Base-by-base conservation (phyloP, 192 early-diverging fungal genomes). In the Phlyctochytrium bullatum region DNA sequence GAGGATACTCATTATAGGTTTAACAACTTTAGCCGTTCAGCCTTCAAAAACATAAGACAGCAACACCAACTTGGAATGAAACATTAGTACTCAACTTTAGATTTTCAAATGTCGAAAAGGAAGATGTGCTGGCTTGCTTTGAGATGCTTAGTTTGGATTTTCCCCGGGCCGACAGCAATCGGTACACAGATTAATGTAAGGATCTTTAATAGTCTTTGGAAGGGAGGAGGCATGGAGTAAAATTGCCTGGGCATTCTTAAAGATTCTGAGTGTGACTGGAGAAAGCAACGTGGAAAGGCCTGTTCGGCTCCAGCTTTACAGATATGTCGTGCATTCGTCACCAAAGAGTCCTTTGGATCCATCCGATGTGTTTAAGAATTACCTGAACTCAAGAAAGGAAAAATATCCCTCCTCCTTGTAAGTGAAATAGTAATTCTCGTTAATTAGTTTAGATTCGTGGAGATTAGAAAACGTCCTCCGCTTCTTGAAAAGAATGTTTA, bases 231-330 rank as follows among this genome's bases (percentile, higher is more conserved):
- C 75, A n/a, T 83, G 78, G 76, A 33, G 76, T 36, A 67, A 73
- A 24, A 65, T 83, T 24, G 74, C 77, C 14, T 83, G 78, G 78
- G 82, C 73, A n/a, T 83, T 79, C 59, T 40, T 83, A 23, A 81
- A 81, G 66, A 35, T 79, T 3, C 34, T 83, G 36, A 69, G 62
- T 6, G 52, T 47, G 4, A 24, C 50, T 34, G 67, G 59, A 1
- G 27, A 67, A 36, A 33, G 73, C 29, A 83, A 80, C 51, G 74
- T 74, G 0, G 78, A 80, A 50, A 60, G 31, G 25, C 36, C 66
- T 57, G 73, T 59, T 1, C 53, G 80, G 29, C 67, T 84, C 31
- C 83, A 84, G 54, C 59, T 84, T 27, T 84, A 83, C 52, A 36
- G 6, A 6, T 14, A 47, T 47, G 6, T 47, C 40, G 20, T 14